These are phyloP conservation scores for Tricholoma matsutake DNA, from an alignment of 768 basidiomycete species.

Conservation along the genomic window DNA sequence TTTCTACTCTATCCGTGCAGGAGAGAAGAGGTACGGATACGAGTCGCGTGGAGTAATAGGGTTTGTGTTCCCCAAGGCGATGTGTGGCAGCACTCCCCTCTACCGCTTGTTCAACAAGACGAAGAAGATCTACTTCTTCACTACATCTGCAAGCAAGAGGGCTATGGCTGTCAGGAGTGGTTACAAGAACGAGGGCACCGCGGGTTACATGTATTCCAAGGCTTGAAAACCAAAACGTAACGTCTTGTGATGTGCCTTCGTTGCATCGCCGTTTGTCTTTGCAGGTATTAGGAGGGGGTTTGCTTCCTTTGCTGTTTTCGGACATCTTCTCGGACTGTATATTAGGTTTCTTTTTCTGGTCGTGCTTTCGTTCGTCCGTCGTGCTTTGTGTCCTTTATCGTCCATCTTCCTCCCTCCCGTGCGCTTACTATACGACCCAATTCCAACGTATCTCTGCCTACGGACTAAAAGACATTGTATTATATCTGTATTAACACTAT, in stretches of 20 bases:
- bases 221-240: neutral
- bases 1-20: conserved; percentile 7
- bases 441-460: neutral
- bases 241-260: neutral
- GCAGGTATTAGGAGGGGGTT: neutral
- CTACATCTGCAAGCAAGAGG: conserved; percentile 6
- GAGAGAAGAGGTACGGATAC: conserved; percentile 6
- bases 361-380: neutral
- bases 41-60: conserved; percentile 7
- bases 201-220: conserved; percentile 8
- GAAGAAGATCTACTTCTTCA: conserved; percentile 9
- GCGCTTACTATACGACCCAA: neutral
- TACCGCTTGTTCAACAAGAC: conserved; percentile 7
- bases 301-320: neutral
- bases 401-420: neutral
- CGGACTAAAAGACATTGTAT: neutral
- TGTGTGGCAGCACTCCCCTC: conserved; percentile 5
- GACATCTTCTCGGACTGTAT: neutral
- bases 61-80: neutral
- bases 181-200: conserved; percentile 8
- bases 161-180: conserved; percentile 6
- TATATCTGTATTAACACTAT: neutral
- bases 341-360: neutral
- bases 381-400: neutral
- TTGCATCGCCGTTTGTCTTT: neutral